Conservation (phyloP, 495 filamentous ascomycete species). For the Penicillium diatomitis region DNA sequence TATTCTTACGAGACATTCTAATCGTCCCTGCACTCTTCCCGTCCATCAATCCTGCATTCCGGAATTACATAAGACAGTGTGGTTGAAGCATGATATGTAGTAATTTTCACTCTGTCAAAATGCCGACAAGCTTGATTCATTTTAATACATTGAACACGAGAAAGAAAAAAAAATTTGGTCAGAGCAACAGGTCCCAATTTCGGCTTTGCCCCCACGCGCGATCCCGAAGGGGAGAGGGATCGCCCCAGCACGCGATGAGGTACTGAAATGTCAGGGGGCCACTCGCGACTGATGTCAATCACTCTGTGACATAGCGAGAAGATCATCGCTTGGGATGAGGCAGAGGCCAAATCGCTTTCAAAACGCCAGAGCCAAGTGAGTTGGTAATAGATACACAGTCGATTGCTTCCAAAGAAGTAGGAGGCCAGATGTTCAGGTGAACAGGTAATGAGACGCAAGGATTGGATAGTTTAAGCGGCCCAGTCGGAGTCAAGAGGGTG, state of each 20-base stretch:
- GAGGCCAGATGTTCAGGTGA: slow-evolving; percentile 1
- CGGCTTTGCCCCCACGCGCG: slow-evolving; percentile 4
- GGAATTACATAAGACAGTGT: no score
- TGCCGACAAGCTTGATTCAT: slow-evolving; percentile 8
- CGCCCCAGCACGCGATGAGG: slow-evolving; percentile 9
- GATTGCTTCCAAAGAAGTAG: slow-evolving; percentile 1
- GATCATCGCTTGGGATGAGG: no score
- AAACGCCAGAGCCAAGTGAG: slow-evolving; percentile 32
- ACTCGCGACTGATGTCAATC: slow-evolving; percentile 1
- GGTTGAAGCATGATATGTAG: no score
- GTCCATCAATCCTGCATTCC: no score
- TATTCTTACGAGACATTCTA: slow-evolving; percentile 1
- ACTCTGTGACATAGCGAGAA: background rate
- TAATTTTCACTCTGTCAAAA: background rate
- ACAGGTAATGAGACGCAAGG: no score
- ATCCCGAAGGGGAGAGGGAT: background rate
- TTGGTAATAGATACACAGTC: slow-evolving; percentile 7
- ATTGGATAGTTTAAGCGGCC: slow-evolving; percentile 30
- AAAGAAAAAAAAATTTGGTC: slow-evolving; percentile 2
- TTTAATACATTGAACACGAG: slow-evolving; percentile 8
- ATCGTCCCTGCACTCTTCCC: no score
- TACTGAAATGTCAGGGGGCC: background rate
- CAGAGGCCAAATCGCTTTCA: slow-evolving; percentile 4
- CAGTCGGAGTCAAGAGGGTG: slow-evolving; percentile 54
- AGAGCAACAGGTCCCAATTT: slow-evolving; percentile 1